Percentiles rank a stretch among this genome's conserved stretches.
Conservation (phyloP, 192 early-diverging fungal genomes). For the Backusella psychrophila region DNA sequence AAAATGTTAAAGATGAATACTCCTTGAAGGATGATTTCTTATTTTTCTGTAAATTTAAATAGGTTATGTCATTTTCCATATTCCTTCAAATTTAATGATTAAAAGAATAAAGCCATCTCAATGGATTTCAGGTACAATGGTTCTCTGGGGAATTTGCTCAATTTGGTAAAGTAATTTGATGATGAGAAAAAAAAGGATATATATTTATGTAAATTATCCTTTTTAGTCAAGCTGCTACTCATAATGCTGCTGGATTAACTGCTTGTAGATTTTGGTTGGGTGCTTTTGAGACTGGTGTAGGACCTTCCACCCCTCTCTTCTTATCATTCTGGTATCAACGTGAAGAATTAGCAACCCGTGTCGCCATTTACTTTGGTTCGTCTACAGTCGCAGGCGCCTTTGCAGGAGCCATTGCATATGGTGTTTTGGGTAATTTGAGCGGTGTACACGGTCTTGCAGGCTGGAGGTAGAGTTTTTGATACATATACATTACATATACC, state of each 20-base stretch:
- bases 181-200: not conserved
- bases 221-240: constrained; percentile 22
- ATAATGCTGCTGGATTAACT: constrained; percentile 30
- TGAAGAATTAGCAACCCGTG: constrained; percentile 21
- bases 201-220: not conserved
- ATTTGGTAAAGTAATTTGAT: constrained; percentile 11
- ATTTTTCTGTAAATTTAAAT: not conserved
- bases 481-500: too few relatives aligned
- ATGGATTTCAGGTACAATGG: constrained; percentile 30
- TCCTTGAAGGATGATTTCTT: not conserved
- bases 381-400: constrained; percentile 74
- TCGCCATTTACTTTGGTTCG: constrained; percentile 65
- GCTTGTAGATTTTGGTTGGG: constrained; percentile 30
- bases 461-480: constrained; percentile 41
- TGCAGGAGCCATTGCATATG: constrained; percentile 74
- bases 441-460: constrained; percentile 51
- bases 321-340: constrained; percentile 27
- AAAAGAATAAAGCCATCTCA: constrained; percentile 26
- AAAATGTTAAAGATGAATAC: not conserved
- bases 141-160: constrained; percentile 28
- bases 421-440: constrained; percentile 47
- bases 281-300: constrained; percentile 24
- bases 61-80: constrained; percentile 28
- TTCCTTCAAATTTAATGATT: constrained; percentile 32
- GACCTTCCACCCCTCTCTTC: constrained; percentile 18